phyloP scores from a whole-genome alignment of 306 rosid genomes.

The Ormosia semicastrata region DNA sequence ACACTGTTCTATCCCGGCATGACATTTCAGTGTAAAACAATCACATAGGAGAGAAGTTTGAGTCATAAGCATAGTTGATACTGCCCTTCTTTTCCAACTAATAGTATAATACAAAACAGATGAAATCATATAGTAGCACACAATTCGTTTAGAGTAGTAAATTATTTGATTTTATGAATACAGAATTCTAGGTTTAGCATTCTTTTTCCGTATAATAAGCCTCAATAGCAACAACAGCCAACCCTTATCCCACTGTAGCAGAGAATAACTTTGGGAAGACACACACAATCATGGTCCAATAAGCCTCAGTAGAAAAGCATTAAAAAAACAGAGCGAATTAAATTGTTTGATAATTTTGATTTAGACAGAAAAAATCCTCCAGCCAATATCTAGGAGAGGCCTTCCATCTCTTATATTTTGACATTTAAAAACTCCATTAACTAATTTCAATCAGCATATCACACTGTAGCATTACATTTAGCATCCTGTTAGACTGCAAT shows the following conservation, averaged over 20 bases:
- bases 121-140: background rate
- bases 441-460: background rate
- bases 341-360: background rate
- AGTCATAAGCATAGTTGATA: conserved; percentile 14
- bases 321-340: background rate
- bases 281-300: background rate
- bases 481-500: background rate
- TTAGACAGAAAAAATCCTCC: background rate
- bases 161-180: background rate
- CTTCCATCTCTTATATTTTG: background rate
- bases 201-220: background rate
- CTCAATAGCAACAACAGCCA: background rate
- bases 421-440: background rate
- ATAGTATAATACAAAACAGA: background rate
- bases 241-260: background rate
- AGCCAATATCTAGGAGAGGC: background rate
- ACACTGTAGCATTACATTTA: background rate
- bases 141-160: background rate
- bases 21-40: background rate
- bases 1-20: background rate
- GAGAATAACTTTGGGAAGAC: background rate
- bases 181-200: background rate
- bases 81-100: background rate
- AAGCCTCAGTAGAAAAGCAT: background rate
- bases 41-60: background rate